Evolutionary conservation across 1,284 basidiomycete genomes (phyloP).

Genomic region (Ceratobasidium sp.): DNA sequence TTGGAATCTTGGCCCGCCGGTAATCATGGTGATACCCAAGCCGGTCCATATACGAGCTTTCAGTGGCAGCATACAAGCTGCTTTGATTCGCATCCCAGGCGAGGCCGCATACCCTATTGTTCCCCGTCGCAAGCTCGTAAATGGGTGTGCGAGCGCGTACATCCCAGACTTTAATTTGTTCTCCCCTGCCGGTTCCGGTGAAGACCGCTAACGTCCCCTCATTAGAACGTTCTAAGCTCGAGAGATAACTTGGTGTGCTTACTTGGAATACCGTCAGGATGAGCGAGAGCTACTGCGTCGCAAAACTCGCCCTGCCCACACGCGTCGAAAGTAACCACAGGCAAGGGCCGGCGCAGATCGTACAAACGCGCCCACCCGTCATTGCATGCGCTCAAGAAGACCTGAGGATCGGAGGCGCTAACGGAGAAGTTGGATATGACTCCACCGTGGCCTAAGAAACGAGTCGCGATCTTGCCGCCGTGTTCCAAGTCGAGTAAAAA

Average conservation of each 20-base stretch:
- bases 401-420: neutral
- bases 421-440: neutral
- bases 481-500: slow-evolving; percentile 12
- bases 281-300: neutral
- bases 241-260: neutral
- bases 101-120: neutral
- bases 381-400: slow-evolving; percentile 8
- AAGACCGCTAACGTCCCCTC: neutral
- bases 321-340: slow-evolving; percentile 2
- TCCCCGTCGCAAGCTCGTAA: slow-evolving; percentile 36
- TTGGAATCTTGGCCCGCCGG: neutral
- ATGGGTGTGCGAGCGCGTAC: slow-evolving; percentile 4
- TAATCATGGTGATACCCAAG: slow-evolving; percentile 13
- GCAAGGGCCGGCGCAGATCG: slow-evolving; percentile 9
- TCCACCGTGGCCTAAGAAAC: slow-evolving; percentile 17
- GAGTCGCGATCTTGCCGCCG: neutral
- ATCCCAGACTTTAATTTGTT: slow-evolving; percentile 25
- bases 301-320: neutral
- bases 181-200: neutral
- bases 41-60: slow-evolving; percentile 19
- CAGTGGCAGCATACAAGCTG: slow-evolving; percentile 15
- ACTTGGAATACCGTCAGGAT: slow-evolving; percentile 10
- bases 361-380: slow-evolving; percentile 14
- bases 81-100: slow-evolving; percentile 7
- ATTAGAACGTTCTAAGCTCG: neutral